Base-by-base conservation (phyloP, 2,329 filamentous ascomycete genomes). In the Aspergillus proliferans region DNA sequence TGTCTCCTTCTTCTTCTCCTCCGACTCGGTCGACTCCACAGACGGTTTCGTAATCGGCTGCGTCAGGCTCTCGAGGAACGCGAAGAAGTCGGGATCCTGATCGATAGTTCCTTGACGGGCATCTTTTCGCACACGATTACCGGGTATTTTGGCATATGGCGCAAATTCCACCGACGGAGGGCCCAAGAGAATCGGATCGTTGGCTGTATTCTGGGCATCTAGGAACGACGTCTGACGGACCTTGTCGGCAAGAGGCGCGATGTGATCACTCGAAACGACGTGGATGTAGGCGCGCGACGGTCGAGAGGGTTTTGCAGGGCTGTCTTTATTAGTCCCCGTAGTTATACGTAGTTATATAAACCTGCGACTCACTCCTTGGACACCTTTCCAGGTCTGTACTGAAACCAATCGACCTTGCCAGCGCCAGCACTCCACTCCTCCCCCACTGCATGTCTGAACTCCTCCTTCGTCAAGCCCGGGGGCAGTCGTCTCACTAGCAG, bases 1-100 rank as follows among this genome's bases (percentile, higher is more conserved):
- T 61, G 88, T 87, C 33, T 80, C 76, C 53, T 71, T 70, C 51
- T 71, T 70, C 51, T 76, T 76, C 54, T 76, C 76, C 24, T 79
- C 72, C 4, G 64, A 79, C 3, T 77, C 68, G 38, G 78, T 79
- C 10, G 64, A 56, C 21, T 77, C 78, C 1, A 74, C 69, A 8
- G 73, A 61, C 10, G 80, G 69, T 61, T 80, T 84, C n/a, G 71
- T 69, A 52, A 82, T 76, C 2, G 80, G 82, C 58, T 94, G 89
- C 1, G 91, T 94, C 43, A 97, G 78, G 47, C 82, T 86, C 66
- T 94, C 87, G 6, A 98, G 78, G 66, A 97, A 98, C 22, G 85
- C 83, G 75, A 96, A 94, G 60, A 96, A 98, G 59, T 97, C 93
- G 0, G 88, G 84, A 62, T 98, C 93, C 65, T 95, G 90, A 61